Base-by-base conservation (phyloP, 805 yeast species). In the Yarrowia sp. region DNA sequence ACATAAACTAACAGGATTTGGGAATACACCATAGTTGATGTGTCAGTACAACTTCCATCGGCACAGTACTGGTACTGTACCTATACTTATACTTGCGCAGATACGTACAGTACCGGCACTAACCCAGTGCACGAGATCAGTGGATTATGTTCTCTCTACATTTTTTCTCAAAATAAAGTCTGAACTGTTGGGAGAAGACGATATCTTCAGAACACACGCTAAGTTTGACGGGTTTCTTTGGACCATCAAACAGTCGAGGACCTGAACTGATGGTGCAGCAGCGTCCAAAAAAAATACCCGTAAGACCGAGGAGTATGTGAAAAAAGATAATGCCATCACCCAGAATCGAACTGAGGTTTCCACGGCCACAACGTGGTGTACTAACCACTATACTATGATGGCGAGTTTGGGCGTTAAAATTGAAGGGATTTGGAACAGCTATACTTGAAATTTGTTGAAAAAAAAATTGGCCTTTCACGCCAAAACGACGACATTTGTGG, bases 341-440 rank as follows among this genome's bases (percentile, higher is more conserved):
- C 62, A 56, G 62, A 56, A 56, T 56, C 62, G 62, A 56, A 56
- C 62, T 56, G 62, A 56, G 62, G 62, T 56, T 41, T 56, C 48
- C 62, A 56, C 62, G 62, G 62, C 62, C 62, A 56, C 62, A 56
- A 56, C 62, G 62, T 26, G 62, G 48, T 56, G 62, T 56, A 56
- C 62, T 56, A 41, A 56, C 62, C 62, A 56, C 62, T 56, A 56
- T 56, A 56, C 62, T 56, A 56, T 56, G 62, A 56, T 41, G 62
- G 62, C 62, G 19, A 19, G 9, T 35, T 36, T 6, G 22, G 56
- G 17, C 43, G 58, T 24, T 51, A n/a, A n/a, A 22, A 9, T 1
- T 2, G 8, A 21, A 2, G 7, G 2, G 9, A 22, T 51, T 35
- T 51, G 54, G 12, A 48, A 19, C 38, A 17, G 8, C 5, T 2